phyloP scores from a whole-genome alignment of 1,284 basidiomycete species.

The Termitomyces sp. region DNA sequence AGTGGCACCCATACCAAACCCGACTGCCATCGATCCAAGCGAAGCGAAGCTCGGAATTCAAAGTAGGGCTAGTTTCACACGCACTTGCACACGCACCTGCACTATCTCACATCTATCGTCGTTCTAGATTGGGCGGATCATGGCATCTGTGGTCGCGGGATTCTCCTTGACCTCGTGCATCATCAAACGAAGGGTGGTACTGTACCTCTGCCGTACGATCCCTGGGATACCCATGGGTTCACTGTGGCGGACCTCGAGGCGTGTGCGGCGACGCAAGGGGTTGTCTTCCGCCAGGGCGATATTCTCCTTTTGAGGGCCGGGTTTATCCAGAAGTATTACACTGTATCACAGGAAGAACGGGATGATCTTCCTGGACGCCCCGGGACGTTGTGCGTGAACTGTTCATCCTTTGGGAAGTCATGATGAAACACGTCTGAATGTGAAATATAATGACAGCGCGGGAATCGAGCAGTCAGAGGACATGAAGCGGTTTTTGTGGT shows the following conservation, averaged over 20 bases:
- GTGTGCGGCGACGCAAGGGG: conserved; percentile 57
- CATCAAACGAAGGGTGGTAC: conserved; percentile 41
- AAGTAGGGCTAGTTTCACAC: conserved; percentile 31
- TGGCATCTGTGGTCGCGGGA: conserved; percentile 68
- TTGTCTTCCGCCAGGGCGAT: conserved; percentile 54
- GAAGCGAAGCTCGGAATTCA: conserved; percentile 59
- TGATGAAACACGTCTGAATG: neutral
- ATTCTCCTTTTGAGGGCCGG: conserved; percentile 61
- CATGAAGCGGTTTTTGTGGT: conserved; percentile 72
- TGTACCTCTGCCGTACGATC: conserved; percentile 52
- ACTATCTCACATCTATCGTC: neutral
- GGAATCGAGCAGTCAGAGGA: conserved; percentile 66
- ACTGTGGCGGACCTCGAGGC: conserved; percentile 53
- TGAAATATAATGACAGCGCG: conserved; percentile 35
- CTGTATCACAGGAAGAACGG: conserved; percentile 39
- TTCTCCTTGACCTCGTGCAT: conserved; percentile 60
- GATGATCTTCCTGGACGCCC: conserved; percentile 37
- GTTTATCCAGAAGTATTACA: conserved; percentile 58
- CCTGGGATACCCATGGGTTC: conserved; percentile 56
- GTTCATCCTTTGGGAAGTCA: neutral
- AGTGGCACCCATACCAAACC: conserved; percentile 43
- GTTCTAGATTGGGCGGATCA: conserved; percentile 64
- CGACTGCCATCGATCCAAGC: conserved; percentile 43
- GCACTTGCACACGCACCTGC: neutral
- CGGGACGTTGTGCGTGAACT: conserved; percentile 30